A percentile compares a stretch with the other conserved stretches of the same genome.
Conservation (phyloP, 1,139 yeast genomes). For the Candida tropicalis region DNA sequence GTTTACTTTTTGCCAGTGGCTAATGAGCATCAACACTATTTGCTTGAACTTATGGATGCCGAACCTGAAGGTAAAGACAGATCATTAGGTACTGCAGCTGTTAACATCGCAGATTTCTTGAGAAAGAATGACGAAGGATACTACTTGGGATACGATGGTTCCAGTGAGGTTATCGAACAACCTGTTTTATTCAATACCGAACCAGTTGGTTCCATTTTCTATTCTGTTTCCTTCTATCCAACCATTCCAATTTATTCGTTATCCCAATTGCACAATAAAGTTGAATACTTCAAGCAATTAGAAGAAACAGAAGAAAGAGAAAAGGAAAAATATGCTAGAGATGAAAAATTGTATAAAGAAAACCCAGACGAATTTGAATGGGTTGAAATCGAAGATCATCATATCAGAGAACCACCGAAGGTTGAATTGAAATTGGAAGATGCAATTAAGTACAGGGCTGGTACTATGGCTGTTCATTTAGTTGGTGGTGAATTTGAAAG, state of each 20-base stretch:
- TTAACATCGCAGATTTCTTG: constrained; percentile 53
- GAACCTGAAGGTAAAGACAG: constrained; percentile 67
- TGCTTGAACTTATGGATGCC: constrained; percentile 64
- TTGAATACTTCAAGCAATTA: constrained; percentile 33
- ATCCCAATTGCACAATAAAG: constrained; percentile 48
- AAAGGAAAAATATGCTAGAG: constrained; percentile 35
- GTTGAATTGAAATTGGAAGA: constrained; percentile 55
- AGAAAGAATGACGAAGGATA: constrained; percentile 49
- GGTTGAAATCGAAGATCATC: constrained; percentile 55
- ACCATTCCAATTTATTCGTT: constrained; percentile 62
- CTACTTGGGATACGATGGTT: constrained; percentile 55
- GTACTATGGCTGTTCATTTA: constrained; percentile 59
- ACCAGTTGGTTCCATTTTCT: constrained; percentile 52
- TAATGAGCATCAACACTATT: constrained; percentile 61
- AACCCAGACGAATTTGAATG: constrained; percentile 67
- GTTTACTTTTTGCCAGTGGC: constrained; percentile 64
- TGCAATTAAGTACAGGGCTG: constrained; percentile 58
- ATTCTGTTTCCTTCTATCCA: constrained; percentile 66
- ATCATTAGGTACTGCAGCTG: constrained; percentile 58
- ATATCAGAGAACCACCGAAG: constrained; percentile 45
- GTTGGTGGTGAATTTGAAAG: constrained; percentile 49
- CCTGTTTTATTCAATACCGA: constrained; percentile 47
- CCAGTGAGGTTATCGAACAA: constrained; percentile 46
- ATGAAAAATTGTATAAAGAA: constrained; percentile 54
- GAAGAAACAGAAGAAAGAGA: constrained; percentile 38